Conservation (phyloP, 768 basidiomycete species). For the Calocera cornea region DNA sequence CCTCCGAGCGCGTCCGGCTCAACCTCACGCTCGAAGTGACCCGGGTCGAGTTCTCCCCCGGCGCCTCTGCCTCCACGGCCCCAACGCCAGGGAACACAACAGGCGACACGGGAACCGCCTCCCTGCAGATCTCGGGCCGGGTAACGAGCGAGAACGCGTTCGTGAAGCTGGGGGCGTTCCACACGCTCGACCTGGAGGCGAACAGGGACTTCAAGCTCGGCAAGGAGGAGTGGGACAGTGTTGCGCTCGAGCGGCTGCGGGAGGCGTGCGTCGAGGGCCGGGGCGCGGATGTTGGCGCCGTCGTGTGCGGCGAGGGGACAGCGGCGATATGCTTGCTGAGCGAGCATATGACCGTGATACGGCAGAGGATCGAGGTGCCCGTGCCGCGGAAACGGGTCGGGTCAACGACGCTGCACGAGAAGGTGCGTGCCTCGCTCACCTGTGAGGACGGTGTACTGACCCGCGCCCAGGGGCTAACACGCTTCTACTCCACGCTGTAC, state of each 20-base stretch:
- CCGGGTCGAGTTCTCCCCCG: constrained; percentile 66
- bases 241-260: constrained; percentile 65
- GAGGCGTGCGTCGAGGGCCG: constrained; percentile 87
- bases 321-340: constrained; percentile 91
- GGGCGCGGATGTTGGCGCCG: constrained; percentile 90
- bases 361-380: constrained; percentile 75
- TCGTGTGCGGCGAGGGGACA: constrained; percentile 87
- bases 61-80: constrained; percentile 27
- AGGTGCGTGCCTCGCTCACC: constrained; percentile 28
- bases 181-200: constrained; percentile 85
- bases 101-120: constrained; percentile 17
- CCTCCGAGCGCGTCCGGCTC: constrained; percentile 75
- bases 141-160: constrained; percentile 77
- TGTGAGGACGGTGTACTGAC: neutral
- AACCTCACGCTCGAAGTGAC: constrained; percentile 73
- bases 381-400: constrained; percentile 85
- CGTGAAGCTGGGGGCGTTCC: constrained; percentile 84
- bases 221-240: constrained; percentile 84
- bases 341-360: constrained; percentile 89
- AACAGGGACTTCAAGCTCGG: constrained; percentile 84
- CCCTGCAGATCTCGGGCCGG: constrained; percentile 74
- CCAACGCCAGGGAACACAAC: constrained; percentile 20
- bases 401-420: constrained; percentile 76
- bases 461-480: constrained; percentile 43
- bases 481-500: constrained; percentile 75